Evolutionary conservation across 108 stramenopile genomes (phyloP), one percentile per base, ranked within the genome.

Genomic region (Conticribra weissflogii): DNA sequence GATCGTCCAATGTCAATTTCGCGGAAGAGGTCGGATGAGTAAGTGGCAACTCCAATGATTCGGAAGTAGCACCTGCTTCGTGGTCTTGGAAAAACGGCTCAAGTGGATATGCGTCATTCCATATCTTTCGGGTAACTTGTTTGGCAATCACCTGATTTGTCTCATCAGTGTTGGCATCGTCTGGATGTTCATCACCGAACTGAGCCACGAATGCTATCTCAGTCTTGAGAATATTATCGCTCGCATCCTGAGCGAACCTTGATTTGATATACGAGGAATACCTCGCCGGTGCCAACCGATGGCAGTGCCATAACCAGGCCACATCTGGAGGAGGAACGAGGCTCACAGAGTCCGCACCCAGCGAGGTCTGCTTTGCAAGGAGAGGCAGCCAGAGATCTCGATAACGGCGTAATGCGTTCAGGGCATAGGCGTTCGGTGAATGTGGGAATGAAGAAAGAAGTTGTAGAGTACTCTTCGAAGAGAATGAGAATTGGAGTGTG

Each of bases 281-380:
- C 14, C 41, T 25, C 16, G 34, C 19, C 4, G 83, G 86, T 9
- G 86, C 83, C 24, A 87, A 52, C 3, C 86, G 86, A 69, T 87
- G 86, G 48, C 86, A 87, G 55, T 87, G 86, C 81, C 81, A 87
- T 34, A 84, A 51, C 86, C 86, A 87, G 0, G 83, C 86, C 12
- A 84, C 65, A 64, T 87, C 86, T 7, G 63, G 28, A 21, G 86
- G 81, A 30, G 86, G 86, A 22, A 86, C 63, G 2, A 84, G 34
- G n/a, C 36, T 32, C 5, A 21, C 48, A n/a, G n/a, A n/a, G n/a
- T n/a, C n/a, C n/a, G n/a, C n/a, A n/a, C n/a, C n/a, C n/a, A n/a
- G n/a, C 33, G 21, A 19, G 1, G 53, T 2, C 4, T 28, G 44
- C 19, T 24, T 31, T 3, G 71, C 72, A 31, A 81, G 33, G 16